Evolutionary conservation across 2,329 filamentous ascomycete genomes (phyloP), one percentile per base, ranked within the genome.

Genomic region (Cercospora berteroae): DNA sequence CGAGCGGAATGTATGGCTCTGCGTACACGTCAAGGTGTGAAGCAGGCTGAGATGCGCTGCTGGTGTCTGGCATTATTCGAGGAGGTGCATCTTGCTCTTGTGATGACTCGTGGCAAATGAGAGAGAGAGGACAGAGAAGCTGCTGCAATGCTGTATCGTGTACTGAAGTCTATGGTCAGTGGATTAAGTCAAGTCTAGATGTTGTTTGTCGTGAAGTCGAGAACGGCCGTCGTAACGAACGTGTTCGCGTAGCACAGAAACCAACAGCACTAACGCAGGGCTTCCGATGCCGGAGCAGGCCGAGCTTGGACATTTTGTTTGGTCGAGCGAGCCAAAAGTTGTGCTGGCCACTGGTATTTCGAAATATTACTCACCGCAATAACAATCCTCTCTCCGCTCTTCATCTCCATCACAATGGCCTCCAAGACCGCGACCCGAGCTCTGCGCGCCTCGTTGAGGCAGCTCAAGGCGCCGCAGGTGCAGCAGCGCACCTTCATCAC

Each of bases 341-440:
- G 33, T 61, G 59, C 27, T 55, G 48, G 48, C 48, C 48, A 55
- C 48, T 55, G 48, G 48, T 27, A 55, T 55, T 55, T 55, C 48
- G 48, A 55, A 55, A 55, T 55, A 58, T 56, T 60, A 16, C 44
- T 62, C 52, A 67, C 31, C 55, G 36, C 65, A 61, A 44, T 55
- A 23, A 36, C 60, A 60, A 60, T 29, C 56, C 65, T 63, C 66
- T 52, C 31, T 50, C 65, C 57, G 42, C 23, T 55, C 61, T 29
- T 12, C 48, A 25, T 27, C 25, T 39, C 20, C 57, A 65, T 65
- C 70, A 74, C 81, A 84, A 94, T 94, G 91, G 90, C 91, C 80
- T 91, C 91, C 77, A 87, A 90, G 83, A 88, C 83, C 85, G 93
- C 84, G 86, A 82, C 82, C 79, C 83, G 85, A 80, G 86, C 86